Percentiles rank a stretch among this genome's conserved stretches.
Evolutionary conservation across 495 filamentous ascomycete species (phyloP).

Genomic region (Evansstolkia leycettana): DNA sequence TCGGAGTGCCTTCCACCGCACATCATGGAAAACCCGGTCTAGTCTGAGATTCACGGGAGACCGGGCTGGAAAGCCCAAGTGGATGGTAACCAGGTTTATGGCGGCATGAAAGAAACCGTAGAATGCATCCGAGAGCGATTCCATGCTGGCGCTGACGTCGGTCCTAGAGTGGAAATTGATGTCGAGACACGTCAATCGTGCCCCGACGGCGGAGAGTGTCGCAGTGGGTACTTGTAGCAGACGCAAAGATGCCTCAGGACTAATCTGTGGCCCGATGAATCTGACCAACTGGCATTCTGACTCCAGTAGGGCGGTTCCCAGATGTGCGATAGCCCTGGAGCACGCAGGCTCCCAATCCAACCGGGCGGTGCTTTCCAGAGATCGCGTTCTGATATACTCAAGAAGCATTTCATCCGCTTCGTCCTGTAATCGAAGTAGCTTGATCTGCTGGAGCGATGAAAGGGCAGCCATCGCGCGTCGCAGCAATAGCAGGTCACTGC

Average conservation of each 20-base stretch:
- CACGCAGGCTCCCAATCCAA: constrained; percentile 54
- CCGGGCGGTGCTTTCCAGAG: constrained; percentile 17
- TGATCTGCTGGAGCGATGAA: constrained; percentile 48
- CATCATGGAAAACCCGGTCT: constrained; percentile 49
- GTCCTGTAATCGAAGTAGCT: constrained; percentile 52
- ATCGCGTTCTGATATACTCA: constrained; percentile 19
- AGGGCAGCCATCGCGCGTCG: constrained; percentile 45
- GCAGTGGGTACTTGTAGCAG: constrained; percentile 33
- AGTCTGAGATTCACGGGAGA: constrained; percentile 43
- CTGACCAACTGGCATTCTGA: constrained; percentile 42
- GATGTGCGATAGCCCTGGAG: constrained; percentile 44
- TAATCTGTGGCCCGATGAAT: constrained; percentile 54
- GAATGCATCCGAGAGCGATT: constrained; percentile 41
- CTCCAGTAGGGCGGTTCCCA: constrained; percentile 43
- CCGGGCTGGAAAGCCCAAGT: constrained; percentile 50
- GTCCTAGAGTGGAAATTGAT: constrained; percentile 45
- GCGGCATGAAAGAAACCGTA: constrained; percentile 45
- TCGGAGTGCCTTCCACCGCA: constrained; percentile 47
- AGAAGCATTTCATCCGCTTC: constrained; percentile 41
- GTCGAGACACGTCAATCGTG: constrained; percentile 45
- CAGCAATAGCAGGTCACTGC: constrained; percentile 27
- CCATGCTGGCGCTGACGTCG: constrained; percentile 43
- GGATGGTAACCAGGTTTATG: constrained; percentile 47
- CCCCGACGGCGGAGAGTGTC: constrained; percentile 38
- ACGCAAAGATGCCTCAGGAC: constrained; percentile 42